Conservation (phyloP, 208 protist genomes). For the Leishmania mexicana region DNA sequence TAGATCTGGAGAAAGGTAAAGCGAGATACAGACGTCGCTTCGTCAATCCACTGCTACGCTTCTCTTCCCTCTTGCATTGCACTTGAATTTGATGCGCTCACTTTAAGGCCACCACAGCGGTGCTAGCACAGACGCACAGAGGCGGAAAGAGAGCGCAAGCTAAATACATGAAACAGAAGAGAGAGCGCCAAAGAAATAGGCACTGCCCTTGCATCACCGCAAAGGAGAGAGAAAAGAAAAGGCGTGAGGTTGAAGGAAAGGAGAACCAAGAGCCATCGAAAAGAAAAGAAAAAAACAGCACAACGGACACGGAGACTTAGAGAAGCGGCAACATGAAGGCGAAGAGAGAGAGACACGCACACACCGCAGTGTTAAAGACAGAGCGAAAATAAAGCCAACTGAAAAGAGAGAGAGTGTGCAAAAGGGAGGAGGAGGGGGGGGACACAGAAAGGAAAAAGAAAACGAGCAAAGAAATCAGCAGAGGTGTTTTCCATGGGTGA, state of each 20-base stretch:
- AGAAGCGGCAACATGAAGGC: neutral
- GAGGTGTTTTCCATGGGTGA: neutral
- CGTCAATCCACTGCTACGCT: neutral
- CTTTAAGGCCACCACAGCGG: neutral
- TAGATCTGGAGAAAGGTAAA: neutral
- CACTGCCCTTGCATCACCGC: neutral
- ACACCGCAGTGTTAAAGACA: neutral
- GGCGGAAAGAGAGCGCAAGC: neutral
- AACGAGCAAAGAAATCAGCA: neutral
- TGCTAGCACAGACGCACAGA: neutral
- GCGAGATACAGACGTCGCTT: neutral
- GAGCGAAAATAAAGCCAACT: neutral
- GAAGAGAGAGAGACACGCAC: neutral
- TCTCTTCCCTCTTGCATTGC: neutral
- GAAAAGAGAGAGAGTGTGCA: neutral
- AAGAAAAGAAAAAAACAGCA: neutral
- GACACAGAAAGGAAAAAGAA: neutral
- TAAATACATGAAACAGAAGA: neutral
- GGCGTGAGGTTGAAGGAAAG: neutral
- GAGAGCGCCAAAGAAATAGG: neutral
- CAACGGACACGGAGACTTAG: neutral
- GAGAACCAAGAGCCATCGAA: neutral
- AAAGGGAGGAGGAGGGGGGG: neutral
- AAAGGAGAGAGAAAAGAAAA: neutral
- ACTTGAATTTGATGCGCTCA: neutral